Evolutionary conservation across 2,329 filamentous ascomycete genomes (phyloP).

Genomic region (Leptographium flavum): DNA sequence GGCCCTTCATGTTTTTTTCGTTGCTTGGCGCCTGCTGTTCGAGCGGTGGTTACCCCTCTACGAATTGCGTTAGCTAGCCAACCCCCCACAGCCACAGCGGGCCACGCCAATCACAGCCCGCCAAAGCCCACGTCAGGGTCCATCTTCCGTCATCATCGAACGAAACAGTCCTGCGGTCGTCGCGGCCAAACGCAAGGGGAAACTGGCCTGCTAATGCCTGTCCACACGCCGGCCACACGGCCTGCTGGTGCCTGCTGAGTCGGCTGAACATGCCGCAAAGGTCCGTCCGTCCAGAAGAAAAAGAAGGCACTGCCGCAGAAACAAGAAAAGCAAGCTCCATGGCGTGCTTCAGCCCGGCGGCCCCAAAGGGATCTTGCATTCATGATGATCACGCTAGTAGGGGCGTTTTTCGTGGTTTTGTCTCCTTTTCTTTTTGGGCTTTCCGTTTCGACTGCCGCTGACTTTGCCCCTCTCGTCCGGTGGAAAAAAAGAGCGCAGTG

Average conservation of each 20-base stretch:
- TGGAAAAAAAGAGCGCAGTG: background rate
- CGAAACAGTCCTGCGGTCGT: background rate
- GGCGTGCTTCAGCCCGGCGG: background rate
- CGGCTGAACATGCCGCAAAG: background rate
- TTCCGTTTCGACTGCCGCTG: conserved; percentile 2
- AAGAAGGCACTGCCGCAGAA: background rate
- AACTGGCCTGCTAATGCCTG: too few species aligned
- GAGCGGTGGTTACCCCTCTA: background rate
- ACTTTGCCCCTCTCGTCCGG: conserved; percentile 1
- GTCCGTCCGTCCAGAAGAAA: too few species aligned
- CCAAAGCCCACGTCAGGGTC: background rate
- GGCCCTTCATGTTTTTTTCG: conserved; percentile 3
- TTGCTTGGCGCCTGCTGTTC: conserved; percentile 4
- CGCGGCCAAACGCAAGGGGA: background rate
- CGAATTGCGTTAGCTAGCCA: background rate
- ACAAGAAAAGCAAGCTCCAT: background rate
- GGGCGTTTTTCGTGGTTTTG: background rate
- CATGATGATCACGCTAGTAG: background rate
- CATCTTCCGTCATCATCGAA: background rate
- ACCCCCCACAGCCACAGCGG: background rate
- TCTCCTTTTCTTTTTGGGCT: background rate
- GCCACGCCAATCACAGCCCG: background rate
- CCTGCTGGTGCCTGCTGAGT: background rate
- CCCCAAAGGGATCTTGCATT: background rate
- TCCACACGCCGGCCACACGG: too few species aligned